Evolutionary conservation across 805 yeast species (phyloP).

Genomic region (Sugiyamaella qingdaonensis): DNA sequence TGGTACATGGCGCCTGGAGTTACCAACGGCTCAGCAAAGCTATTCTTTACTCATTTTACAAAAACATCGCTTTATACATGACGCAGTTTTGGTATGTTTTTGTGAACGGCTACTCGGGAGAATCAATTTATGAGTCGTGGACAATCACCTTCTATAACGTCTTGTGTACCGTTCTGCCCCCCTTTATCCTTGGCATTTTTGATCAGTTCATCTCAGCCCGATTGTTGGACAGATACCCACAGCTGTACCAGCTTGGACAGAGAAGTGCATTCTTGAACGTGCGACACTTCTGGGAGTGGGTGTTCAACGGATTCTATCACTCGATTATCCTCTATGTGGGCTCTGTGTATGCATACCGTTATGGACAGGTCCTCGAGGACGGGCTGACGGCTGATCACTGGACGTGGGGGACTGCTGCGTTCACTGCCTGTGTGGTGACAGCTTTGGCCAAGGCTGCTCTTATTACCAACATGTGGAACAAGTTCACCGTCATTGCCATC

Average conservation of each 20-base stretch:
- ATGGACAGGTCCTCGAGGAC: conserved; percentile 55
- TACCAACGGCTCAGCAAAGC: conserved; percentile 92
- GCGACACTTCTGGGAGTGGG: conserved; percentile 95
- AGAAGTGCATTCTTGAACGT: conserved; percentile 84
- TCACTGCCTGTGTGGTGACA: conserved; percentile 80
- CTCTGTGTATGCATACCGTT: conserved; percentile 59
- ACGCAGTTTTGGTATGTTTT: conserved; percentile 98
- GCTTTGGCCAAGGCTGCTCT: conserved; percentile 94
- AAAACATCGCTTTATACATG: conserved; percentile 92
- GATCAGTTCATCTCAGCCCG: conserved; percentile 94
- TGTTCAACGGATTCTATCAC: conserved; percentile 90
- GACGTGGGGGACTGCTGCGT: conserved; percentile 91
- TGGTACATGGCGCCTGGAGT: conserved; percentile 98
- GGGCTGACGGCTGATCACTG: conserved; percentile 84
- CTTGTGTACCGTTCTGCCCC: conserved; percentile 90
- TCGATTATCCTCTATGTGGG: conserved; percentile 80
- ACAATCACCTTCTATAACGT: conserved; percentile 94
- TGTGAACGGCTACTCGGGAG: conserved; percentile 88
- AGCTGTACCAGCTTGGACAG: conserved; percentile 87
- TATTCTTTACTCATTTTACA: conserved; percentile 90
- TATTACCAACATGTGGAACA: conserved; percentile 90
- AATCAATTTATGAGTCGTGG: conserved; percentile 96
- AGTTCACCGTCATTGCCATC: conserved; percentile 83
- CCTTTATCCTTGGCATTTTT: conserved; percentile 92
- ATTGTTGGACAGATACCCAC: conserved; percentile 86